Conservation (phyloP, 495 filamentous ascomycete species). For the Xylaria nigripes region DNA sequence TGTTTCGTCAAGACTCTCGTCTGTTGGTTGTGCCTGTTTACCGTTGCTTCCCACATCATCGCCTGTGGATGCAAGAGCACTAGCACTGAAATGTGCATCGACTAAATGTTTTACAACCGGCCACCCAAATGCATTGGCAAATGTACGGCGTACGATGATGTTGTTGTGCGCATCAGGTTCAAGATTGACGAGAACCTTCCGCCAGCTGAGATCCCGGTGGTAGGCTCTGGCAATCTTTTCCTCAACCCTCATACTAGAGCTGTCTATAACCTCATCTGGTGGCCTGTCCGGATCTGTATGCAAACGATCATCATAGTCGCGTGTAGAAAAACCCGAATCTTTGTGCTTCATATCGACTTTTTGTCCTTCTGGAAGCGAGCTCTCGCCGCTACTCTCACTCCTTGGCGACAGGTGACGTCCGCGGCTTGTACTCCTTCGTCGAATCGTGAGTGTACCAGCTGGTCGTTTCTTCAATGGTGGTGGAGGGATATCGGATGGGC, state of each 20-base stretch:
- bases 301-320: slow-evolving; percentile 31
- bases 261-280: slow-evolving; percentile 42
- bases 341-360: slow-evolving; percentile 16
- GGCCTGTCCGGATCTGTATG: slow-evolving; percentile 32
- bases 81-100: slow-evolving; percentile 82
- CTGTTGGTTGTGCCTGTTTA: slow-evolving; percentile 35
- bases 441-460: slow-evolving; percentile 27
- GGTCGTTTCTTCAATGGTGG: slow-evolving; percentile 57
- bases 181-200: slow-evolving; percentile 88
- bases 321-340: slow-evolving; percentile 26
- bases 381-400: slow-evolving; percentile 26
- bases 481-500: slow-evolving; percentile 85
- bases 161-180: slow-evolving; percentile 99
- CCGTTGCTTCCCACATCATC: slow-evolving; percentile 43
- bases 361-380: neutral
- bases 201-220: slow-evolving; percentile 82
- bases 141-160: slow-evolving; percentile 89
- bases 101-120: slow-evolving; percentile 89
- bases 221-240: slow-evolving; percentile 97
- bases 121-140: slow-evolving; percentile 97
- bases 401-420: slow-evolving; percentile 13
- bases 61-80: slow-evolving; percentile 46
- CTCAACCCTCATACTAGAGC: slow-evolving; percentile 71
- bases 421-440: slow-evolving; percentile 17
- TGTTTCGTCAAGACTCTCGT: slow-evolving; percentile 28